phyloP scores from a whole-genome alignment of 345 rosid species.

The Ceriops zippeliana region DNA sequence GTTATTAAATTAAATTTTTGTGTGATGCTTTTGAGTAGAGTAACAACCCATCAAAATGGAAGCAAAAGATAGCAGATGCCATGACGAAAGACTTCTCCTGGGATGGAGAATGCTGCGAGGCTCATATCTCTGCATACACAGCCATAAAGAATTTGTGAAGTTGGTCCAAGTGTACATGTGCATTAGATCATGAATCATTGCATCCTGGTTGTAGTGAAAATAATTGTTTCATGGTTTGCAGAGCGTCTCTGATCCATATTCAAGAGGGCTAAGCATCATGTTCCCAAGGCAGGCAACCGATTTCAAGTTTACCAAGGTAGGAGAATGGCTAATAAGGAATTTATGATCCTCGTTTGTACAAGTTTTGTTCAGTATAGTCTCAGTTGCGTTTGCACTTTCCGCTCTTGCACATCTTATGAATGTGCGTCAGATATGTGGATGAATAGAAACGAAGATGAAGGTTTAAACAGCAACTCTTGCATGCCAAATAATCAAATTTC shows the following conservation, averaged over 20 bases:
- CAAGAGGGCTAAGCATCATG: neutral
- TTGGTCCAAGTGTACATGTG: neutral
- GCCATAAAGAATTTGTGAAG: constrained; percentile 45
- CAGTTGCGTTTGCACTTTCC: too few species aligned
- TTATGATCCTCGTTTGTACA: neutral
- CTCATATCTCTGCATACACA: constrained; percentile 61
- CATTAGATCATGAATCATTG: too few species aligned
- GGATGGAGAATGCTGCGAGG: constrained; percentile 53
- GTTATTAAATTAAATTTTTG: neutral
- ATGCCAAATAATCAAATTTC: too few species aligned
- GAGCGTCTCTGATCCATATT: neutral
- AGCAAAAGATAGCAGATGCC: constrained; percentile 39
- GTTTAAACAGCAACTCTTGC: too few species aligned
- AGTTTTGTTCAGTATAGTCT: neutral
- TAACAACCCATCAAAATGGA: constrained; percentile 47
- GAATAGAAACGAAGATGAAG: too few species aligned
- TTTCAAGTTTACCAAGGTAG: neutral
- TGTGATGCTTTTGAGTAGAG: constrained; percentile 24
- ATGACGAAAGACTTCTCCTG: constrained; percentile 68
- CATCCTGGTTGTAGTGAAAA: neutral
- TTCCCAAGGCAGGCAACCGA: neutral
- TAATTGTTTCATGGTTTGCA: too few species aligned
- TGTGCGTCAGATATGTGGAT: too few species aligned
- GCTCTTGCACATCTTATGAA: too few species aligned
- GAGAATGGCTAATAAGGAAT: neutral